Conservation (phyloP, 1,284 basidiomycete genomes). For the Trichosporon ovoides region DNA sequence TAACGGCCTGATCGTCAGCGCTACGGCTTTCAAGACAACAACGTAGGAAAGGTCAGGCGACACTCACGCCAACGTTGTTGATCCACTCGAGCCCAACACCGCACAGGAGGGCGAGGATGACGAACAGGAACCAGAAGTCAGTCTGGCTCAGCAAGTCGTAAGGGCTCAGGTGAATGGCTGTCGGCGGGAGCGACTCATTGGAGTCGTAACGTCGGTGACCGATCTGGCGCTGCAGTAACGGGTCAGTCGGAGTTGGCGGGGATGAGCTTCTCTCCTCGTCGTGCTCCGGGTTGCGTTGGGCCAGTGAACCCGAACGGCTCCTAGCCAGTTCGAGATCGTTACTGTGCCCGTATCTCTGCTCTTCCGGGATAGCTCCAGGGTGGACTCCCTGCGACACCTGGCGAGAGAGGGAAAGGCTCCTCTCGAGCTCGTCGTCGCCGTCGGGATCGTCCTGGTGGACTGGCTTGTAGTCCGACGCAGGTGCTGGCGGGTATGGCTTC, state of each 20-base stretch:
- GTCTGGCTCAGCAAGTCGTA: constrained; percentile 35
- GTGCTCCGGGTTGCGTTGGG: constrained; percentile 47
- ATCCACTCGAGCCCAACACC: constrained; percentile 91
- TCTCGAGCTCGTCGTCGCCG: constrained; percentile 19
- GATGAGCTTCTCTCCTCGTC: constrained; percentile 2
- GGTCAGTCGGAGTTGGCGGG: background rate
- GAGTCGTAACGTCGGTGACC: constrained; percentile 20
- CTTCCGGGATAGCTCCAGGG: background rate
- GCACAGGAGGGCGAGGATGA: constrained; percentile 65
- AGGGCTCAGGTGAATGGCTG: constrained; percentile 26
- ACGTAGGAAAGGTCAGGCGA: background rate
- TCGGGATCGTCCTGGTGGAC: constrained; percentile 18
- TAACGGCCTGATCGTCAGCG: constrained; percentile 56
- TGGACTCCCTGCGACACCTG: constrained; percentile 10
- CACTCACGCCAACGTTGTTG: constrained; percentile 71
- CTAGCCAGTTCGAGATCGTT: background rate
- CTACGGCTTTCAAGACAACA: too few species aligned
- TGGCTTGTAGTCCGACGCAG: constrained; percentile 22
- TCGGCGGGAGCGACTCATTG: constrained; percentile 24
- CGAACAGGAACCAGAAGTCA: constrained; percentile 72
- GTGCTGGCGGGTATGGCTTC: constrained; percentile 54
- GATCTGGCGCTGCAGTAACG: constrained; percentile 5
- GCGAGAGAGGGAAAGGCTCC: constrained; percentile 11
- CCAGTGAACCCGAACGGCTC: background rate
- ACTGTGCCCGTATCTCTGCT: background rate